Evolutionary conservation across 2,329 filamentous ascomycete genomes (phyloP), one percentile per base, ranked within the genome.

Genomic region (Aspergillus awamori): DNA sequence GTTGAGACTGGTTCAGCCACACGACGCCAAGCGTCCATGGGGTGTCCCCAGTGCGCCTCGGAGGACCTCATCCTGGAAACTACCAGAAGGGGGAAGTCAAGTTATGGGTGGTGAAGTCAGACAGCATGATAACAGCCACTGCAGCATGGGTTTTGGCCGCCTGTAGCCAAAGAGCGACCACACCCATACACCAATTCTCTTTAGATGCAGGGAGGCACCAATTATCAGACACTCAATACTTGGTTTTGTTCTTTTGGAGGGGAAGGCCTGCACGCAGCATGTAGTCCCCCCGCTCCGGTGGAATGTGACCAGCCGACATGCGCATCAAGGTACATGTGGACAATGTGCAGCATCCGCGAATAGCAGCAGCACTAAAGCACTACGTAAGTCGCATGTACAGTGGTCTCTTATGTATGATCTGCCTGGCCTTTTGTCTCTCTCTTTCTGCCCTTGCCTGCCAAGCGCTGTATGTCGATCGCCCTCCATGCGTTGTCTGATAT

Each of bases 1-100:
- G 54, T 60, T 59, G 59, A 36, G 56, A 65, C 60, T 55, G 22
- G 62, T 59, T 61, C 65, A 63, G 65, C 61, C 65, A 65, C 62
- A 43, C 39, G 41, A 26, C 28, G 63, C 60, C 63, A 63, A 65
- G 62, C 58, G 48, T 28, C 41, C 57, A 58, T 43, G 58, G 62
- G 58, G 62, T 43, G 48, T 26, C 43, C 51, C 48, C 26, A 36
- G 4, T 36, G 10, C 33, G 11, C 33, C 33, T 36, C 33, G 11
- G 11, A 36, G 33, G 62, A 62, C 53, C 38, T 15, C 39, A 49
- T 60, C 49, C 30, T 58, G 39, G 41, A 47, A n/a, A 17, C 48
- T n/a, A 43, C 33, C 57, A 53, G 30, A 53, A 53, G 48, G 33
- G 53, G 33, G 11, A 11, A 36, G 51, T 51, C 49, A 20, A 48